These are phyloP conservation scores for Taphrina communis DNA, from an alignment of 1,139 yeast genomes.

Conservation along the genomic window DNA sequence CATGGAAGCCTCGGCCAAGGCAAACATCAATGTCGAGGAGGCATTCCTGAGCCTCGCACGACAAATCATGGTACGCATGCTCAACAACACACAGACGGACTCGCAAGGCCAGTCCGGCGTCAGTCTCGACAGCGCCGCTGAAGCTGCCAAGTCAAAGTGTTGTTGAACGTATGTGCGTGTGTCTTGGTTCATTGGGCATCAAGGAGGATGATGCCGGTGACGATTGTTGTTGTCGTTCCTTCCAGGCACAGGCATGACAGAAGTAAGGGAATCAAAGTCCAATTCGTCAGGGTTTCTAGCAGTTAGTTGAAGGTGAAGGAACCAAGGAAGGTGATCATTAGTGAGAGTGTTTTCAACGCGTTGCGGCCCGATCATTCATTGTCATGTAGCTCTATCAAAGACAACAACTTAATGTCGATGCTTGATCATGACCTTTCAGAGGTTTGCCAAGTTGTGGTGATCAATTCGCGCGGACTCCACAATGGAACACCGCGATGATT, in stretches of 20 bases:
- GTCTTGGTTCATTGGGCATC: too few relatives aligned
- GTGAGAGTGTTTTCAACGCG: neutral
- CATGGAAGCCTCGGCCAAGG: slow-evolving; percentile 94
- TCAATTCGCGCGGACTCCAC: neutral
- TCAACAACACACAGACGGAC: slow-evolving; percentile 30
- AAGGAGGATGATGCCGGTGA: too few relatives aligned
- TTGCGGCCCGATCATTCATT: neutral
- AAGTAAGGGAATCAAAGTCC: too few relatives aligned
- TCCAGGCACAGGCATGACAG: neutral
- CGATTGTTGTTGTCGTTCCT: neutral
- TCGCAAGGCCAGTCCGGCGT: slow-evolving; percentile 25
- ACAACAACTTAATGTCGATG: too few relatives aligned
- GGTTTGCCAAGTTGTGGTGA: too few relatives aligned
- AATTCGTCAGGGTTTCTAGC: too few relatives aligned
- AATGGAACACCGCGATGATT: neutral
- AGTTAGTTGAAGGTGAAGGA: too few relatives aligned
- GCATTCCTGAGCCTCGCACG: slow-evolving; percentile 91
- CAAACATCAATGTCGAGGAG: slow-evolving; percentile 87
- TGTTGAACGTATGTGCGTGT: slow-evolving; percentile 4
- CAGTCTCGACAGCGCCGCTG: slow-evolving; percentile 23
- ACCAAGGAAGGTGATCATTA: neutral
- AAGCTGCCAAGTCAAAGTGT: slow-evolving; percentile 31
- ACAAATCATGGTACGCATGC: slow-evolving; percentile 38
- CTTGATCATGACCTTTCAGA: too few relatives aligned
- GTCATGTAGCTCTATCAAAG: neutral